Base-by-base conservation (phyloP, 2,329 filamentous ascomycete species). In the Fusarium succisae region DNA sequence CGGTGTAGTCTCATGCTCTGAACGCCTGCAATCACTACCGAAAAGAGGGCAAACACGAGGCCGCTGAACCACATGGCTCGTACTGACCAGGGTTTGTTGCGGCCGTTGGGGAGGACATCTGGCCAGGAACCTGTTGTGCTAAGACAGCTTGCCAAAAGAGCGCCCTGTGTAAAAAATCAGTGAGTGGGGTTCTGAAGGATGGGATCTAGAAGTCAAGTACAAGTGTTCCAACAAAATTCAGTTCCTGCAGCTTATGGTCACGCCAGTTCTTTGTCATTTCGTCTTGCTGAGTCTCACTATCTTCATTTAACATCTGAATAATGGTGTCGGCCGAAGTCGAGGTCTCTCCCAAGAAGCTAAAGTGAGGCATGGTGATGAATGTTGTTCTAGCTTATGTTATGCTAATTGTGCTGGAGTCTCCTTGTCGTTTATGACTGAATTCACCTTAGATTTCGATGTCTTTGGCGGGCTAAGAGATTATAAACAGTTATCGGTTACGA, bases 351-450 rank as follows among this genome's bases (percentile, higher is more conserved):
- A 51, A 11, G 22, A 51, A 51, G 30, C 22, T 51, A 11, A 51
- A 51, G 48, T 51, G 30, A 32, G 48, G 48, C 48, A 51, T 51
- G 6, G 0, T 51, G 22, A 8, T 6, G 0, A 32, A 18, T 24
- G 6, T 18, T 18, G 8, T 24, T 24, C 22, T 35, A 11, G 22
- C 4, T 8, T 0, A 10, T 24, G 1, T 24, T 12, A 35, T 8
- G 5, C 12, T 11, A 0, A 6, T 10, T 2, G 3, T 10, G 8
- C 48, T 10, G 1, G 5, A 24, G 4, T 10, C 17, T 18, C 12
- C 4, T 14, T 14, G 12, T 8, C 0, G 4, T 4, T 2, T 5
- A 10, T 0, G 0, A 14, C 20, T 24, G 8, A 8, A 51, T 18
- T 24, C 0, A 32, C 22, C 15, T 10, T 4, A 0, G 0, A 9